Evolutionary conservation across 1,284 basidiomycete genomes (phyloP).

Genomic region (Trametes polyzona): DNA sequence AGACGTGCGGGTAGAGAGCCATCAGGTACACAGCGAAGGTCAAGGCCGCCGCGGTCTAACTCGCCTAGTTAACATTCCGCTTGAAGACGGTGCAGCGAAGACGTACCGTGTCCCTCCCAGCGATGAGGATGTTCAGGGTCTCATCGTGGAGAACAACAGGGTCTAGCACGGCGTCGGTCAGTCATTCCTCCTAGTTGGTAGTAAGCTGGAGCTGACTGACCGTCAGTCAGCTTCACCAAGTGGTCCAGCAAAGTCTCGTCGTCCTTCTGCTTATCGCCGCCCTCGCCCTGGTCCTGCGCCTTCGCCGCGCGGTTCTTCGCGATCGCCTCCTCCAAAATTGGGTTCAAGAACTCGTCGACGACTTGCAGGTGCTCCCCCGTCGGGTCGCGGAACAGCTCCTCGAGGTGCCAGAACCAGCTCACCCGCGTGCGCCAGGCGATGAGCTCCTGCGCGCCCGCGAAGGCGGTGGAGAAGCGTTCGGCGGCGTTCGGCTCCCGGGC

Average conservation of each 20-base stretch:
- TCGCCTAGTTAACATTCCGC: background rate
- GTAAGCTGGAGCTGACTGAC: constrained; percentile 16
- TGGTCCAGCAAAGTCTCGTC: constrained; percentile 43
- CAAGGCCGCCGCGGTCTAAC: constrained; percentile 40
- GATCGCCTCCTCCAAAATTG: constrained; percentile 46
- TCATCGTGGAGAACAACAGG: constrained; percentile 41
- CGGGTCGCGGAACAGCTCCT: constrained; percentile 18
- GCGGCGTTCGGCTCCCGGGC: constrained; percentile 14
- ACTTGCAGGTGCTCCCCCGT: constrained; percentile 23
- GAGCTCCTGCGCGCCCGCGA: constrained; percentile 41
- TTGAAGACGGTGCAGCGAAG: background rate
- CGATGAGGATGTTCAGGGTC: constrained; percentile 44
- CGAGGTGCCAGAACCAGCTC: constrained; percentile 33
- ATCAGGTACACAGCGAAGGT: constrained; percentile 48
- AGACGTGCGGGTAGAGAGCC: constrained; percentile 41
- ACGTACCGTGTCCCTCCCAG: constrained; percentile 45
- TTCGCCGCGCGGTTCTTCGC: constrained; percentile 34
- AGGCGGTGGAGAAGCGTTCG: constrained; percentile 44
- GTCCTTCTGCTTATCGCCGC: constrained; percentile 19
- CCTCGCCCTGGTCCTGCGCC: constrained; percentile 6
- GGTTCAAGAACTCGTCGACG: constrained; percentile 34
- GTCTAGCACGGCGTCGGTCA: constrained; percentile 3
- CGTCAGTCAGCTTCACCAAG: constrained; percentile 40
- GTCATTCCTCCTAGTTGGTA: background rate
- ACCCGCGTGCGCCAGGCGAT: constrained; percentile 37